These are phyloP conservation scores for Periglandula ipomoeae DNA, from an alignment of 2,329 filamentous ascomycete species.

Conservation along the genomic window DNA sequence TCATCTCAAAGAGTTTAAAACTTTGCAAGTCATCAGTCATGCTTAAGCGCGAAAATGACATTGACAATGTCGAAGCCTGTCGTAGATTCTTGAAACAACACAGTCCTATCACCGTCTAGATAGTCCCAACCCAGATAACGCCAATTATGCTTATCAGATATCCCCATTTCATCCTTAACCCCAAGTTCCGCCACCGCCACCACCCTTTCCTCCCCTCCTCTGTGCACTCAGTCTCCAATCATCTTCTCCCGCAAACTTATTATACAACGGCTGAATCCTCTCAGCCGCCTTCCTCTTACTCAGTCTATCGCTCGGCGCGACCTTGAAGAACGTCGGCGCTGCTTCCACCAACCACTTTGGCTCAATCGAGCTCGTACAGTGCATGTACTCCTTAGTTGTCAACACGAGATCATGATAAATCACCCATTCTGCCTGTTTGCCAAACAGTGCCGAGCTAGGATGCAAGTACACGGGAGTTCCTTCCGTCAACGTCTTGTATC, in stretches of 20 bases:
- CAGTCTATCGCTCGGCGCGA: constrained; percentile 75
- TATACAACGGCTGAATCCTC: constrained; percentile 89
- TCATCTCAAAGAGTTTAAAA: no score
- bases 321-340: constrained; percentile 98
- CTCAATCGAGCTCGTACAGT: constrained; percentile 84
- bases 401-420: constrained; percentile 87
- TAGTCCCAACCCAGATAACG: background rate
- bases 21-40: no score
- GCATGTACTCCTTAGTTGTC: constrained; percentile 98
- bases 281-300: constrained; percentile 91
- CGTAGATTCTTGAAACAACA: no score
- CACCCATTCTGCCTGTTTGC: constrained; percentile 93
- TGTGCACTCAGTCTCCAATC: constrained; percentile 93
- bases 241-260: constrained; percentile 84
- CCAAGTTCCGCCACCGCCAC: constrained; percentile 87
- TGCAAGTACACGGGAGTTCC: constrained; percentile 93
- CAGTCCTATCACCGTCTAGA: background rate
- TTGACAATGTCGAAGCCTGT: no score
- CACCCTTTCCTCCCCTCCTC: constrained; percentile 72
- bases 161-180: constrained; percentile 39
- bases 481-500: constrained; percentile 95
- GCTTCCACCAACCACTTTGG: constrained; percentile 91
- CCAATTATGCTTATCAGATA: background rate
- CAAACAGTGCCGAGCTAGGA: constrained; percentile 83
- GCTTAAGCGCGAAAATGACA: no score